Conservation (phyloP, 305 asterid species). For the Solanum hybrid region DNA sequence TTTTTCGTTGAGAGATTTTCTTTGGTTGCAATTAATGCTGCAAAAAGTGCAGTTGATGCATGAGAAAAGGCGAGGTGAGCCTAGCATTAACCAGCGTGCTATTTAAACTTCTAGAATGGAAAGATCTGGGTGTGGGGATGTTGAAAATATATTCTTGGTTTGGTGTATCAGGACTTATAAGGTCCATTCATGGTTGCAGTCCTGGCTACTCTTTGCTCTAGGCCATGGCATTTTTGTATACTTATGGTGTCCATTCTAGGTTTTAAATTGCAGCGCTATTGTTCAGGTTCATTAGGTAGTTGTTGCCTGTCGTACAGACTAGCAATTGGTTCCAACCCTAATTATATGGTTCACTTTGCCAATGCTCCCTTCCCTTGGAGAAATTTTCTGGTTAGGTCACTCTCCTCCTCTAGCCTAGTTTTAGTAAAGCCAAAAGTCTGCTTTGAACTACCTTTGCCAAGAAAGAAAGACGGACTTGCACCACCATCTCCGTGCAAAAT, state of each 20-base stretch:
- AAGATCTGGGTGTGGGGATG: neutral
- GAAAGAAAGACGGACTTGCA: neutral
- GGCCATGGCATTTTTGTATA: neutral
- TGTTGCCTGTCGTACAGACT: neutral
- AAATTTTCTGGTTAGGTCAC: neutral
- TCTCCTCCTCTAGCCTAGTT: neutral
- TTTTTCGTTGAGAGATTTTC: neutral
- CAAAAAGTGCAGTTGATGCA: neutral
- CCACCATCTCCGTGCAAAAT: neutral
- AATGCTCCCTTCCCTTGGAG: neutral
- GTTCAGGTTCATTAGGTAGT: neutral
- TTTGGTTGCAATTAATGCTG: neutral
- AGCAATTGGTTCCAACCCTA: neutral
- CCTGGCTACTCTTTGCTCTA: neutral
- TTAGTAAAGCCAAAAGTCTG: neutral
- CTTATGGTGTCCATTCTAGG: neutral
- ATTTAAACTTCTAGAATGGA: neutral
- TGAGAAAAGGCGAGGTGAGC: neutral
- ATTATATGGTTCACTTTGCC: neutral
- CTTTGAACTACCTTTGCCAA: neutral
- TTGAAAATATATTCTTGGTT: neutral
- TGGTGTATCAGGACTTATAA: neutral
- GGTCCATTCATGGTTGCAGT: neutral
- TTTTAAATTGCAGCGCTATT: neutral
- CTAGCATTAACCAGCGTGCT: neutral